phyloP scores from a whole-genome alignment of 164 flowering plant species.

The Euptelea pleiosperma region DNA sequence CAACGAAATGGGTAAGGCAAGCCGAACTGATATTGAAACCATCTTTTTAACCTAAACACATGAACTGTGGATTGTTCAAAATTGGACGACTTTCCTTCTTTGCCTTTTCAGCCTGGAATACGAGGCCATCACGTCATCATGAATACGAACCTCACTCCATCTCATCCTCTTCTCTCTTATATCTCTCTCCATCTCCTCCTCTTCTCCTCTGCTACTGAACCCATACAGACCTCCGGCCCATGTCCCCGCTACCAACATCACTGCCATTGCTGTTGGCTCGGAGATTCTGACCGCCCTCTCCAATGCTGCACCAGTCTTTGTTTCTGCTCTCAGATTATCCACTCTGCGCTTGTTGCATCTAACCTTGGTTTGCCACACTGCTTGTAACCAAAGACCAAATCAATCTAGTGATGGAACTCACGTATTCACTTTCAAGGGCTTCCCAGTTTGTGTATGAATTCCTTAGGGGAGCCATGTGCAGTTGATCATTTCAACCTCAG shows the following conservation, averaged over 20 bases:
- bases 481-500: conserved; percentile 1
- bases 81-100: no score
- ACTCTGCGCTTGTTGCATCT: conserved; percentile 75
- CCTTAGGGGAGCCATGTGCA: conserved; percentile 83
- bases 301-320: conserved; percentile 82
- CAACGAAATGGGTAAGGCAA: no score
- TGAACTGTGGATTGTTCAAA: no score
- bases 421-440: conserved; percentile 99
- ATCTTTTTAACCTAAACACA: no score
- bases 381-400: conserved; percentile 93
- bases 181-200: no score
- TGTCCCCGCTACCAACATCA: conserved; percentile 78
- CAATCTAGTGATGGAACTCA: conserved; percentile 98
- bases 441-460: conserved; percentile 81
- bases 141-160: no score
- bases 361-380: conserved; percentile 96
- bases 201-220: no score
- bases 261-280: conserved; percentile 81
- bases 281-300: conserved; percentile 73
- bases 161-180: no score
- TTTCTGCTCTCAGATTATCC: conserved; percentile 66
- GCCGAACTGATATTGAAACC: no score
- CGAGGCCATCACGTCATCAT: no score
- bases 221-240: no score
- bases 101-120: no score